Evolutionary conservation across 108 stramenopile genomes (phyloP).

Genomic region (Cyclostephanos tholiformis): DNA sequence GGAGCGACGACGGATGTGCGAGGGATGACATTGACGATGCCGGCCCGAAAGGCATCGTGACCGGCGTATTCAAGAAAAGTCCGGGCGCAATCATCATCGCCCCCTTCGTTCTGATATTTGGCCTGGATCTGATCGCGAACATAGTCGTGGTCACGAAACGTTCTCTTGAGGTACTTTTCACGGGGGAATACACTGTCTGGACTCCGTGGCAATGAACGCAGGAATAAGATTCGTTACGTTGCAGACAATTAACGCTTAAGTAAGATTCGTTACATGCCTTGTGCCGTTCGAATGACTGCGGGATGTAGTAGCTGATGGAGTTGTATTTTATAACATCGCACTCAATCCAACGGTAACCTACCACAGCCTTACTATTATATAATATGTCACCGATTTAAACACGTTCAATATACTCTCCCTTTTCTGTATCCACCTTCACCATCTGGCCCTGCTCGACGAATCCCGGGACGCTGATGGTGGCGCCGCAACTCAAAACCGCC

Average conservation of each 20-base stretch:
- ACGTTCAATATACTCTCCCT: slow-evolving; percentile 71
- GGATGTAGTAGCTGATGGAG: not conserved
- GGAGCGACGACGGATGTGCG: not conserved
- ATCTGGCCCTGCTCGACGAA: slow-evolving; percentile 71
- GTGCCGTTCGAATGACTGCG: not conserved
- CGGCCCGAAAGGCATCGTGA: not conserved
- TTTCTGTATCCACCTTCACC: slow-evolving; percentile 84
- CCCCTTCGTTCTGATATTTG: slow-evolving; percentile 55
- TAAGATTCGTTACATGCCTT: not conserved
- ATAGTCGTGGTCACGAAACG: slow-evolving; percentile 55
- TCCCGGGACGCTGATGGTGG: slow-evolving; percentile 79
- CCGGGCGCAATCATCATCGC: slow-evolving; percentile 51
- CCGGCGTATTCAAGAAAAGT: slow-evolving; percentile 39
- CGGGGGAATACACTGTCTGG: slow-evolving; percentile 38
- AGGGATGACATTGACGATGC: not conserved
- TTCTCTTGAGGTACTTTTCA: slow-evolving; percentile 50
- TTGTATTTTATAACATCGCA: not conserved
- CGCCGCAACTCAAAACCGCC: slow-evolving; percentile 73
- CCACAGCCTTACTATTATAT: not conserved
- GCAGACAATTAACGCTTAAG: slow-evolving; percentile 24
- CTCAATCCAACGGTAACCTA: not conserved
- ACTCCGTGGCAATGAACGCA: slow-evolving; percentile 38
- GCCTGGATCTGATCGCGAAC: slow-evolving; percentile 55
- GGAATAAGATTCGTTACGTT: not conserved
- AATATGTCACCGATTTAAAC: slow-evolving; percentile 23